Conservation (phyloP, 768 basidiomycete genomes). For the Albatrellus ellisii region DNA sequence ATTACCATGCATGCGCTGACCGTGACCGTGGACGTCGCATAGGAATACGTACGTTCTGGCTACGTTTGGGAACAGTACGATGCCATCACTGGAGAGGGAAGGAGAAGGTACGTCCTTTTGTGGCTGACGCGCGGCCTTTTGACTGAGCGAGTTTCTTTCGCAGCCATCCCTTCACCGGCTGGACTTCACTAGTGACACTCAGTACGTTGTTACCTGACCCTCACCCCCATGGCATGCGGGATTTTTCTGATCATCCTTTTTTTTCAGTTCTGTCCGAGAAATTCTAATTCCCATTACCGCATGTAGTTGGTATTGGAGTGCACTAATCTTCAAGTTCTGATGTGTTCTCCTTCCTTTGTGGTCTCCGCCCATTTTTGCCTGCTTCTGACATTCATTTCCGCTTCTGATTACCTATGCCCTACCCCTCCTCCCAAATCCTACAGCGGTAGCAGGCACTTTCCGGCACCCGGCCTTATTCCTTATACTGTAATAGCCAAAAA, state of each 20-base stretch:
- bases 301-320: background rate
- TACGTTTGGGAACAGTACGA: constrained; percentile 99
- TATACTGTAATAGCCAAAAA: no score
- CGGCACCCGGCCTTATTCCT: no score
- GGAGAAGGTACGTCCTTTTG: constrained; percentile 49
- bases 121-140: no score
- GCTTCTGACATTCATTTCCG: no score
- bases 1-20: background rate
- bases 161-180: constrained; percentile 94
- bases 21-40: background rate
- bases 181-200: constrained; percentile 82
- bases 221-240: background rate
- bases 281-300: constrained; percentile 27
- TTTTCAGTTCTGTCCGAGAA: constrained; percentile 53
- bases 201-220: constrained; percentile 41
- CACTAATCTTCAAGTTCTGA: background rate
- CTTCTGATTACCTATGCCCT: no score
- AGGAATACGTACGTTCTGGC: constrained; percentile 89
- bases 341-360: background rate
- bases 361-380: no score
- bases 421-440: no score
- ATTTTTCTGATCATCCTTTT: constrained; percentile 7
- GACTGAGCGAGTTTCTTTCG: constrained; percentile 7
- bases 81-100: constrained; percentile 67
- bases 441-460: no score